These are phyloP conservation scores for Trifolium repens DNA, from an alignment of 306 rosid genomes.

Conservation along the genomic window DNA sequence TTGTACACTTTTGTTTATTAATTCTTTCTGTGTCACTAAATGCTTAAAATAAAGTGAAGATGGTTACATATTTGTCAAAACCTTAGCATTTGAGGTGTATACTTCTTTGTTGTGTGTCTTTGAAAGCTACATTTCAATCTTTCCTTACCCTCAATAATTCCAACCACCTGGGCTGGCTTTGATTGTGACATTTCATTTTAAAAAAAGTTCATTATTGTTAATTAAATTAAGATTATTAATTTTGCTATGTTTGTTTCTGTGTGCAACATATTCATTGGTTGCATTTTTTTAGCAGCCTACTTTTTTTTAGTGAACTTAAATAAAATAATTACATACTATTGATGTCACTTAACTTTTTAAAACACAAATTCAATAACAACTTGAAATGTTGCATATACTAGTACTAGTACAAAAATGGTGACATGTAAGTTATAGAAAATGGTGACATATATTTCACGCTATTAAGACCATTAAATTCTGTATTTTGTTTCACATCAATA, in stretches of 20 bases:
- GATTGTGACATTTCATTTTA: constrained; percentile 45
- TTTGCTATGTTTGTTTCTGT: constrained; percentile 26
- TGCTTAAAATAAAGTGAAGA: constrained; percentile 48
- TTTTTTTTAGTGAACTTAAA: background rate
- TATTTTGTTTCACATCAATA: constrained; percentile 31
- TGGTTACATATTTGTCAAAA: constrained; percentile 49
- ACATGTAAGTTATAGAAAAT: background rate
- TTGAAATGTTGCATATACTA: background rate
- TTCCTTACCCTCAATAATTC: constrained; percentile 62
- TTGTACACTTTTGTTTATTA: constrained; percentile 36
- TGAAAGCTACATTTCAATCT: constrained; percentile 70
- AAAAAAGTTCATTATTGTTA: constrained; percentile 15
- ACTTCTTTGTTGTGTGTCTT: constrained; percentile 36
- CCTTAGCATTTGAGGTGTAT: constrained; percentile 38
- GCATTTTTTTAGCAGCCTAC: constrained; percentile 25
- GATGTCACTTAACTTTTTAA: constrained; percentile 14
- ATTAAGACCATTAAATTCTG: constrained; percentile 30
- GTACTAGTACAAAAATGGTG: constrained; percentile 19
- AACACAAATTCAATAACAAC: constrained; percentile 17
- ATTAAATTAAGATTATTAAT: background rate
- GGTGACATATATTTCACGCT: background rate
- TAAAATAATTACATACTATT: constrained; percentile 23
- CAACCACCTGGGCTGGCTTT: constrained; percentile 57
- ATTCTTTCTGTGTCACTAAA: constrained; percentile 45
- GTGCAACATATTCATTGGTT: constrained; percentile 23